Percentiles rank a stretch among this genome's conserved stretches.
phyloP scores from a whole-genome alignment of 768 basidiomycete genomes.

The Boletus sp. region DNA sequence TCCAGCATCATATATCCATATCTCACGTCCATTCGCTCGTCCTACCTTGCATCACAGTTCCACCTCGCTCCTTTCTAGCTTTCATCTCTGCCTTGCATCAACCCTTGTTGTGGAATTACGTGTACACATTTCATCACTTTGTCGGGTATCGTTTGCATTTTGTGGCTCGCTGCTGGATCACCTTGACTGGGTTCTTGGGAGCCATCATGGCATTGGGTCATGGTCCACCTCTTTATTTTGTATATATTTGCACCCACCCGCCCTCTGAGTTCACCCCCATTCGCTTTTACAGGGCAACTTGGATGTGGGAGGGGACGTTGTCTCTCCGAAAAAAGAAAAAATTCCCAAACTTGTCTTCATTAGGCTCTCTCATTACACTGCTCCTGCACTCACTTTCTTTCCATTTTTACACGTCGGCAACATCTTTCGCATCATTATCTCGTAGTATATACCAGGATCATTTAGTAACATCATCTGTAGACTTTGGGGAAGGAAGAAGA shows the following conservation, averaged over 20 bases:
- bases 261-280: neutral
- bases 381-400: conserved; percentile 1
- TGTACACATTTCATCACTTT: conserved; percentile 26
- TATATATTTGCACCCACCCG: conserved; percentile 16
- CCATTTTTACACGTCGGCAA: conserved; percentile 5
- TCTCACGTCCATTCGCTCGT: conserved; percentile 11
- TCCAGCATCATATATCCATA: neutral
- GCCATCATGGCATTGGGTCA: neutral
- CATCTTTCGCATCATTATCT: conserved; percentile 5
- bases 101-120: conserved; percentile 32
- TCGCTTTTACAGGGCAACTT: neutral
- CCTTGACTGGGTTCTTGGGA: neutral
- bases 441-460: conserved; percentile 18
- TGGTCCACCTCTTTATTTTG: conserved; percentile 16
- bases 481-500: conserved; percentile 12
- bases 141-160: conserved; percentile 14
- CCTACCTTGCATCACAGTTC: conserved; percentile 2
- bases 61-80: conserved; percentile 11
- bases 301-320: conserved; percentile 4
- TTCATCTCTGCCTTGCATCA: conserved; percentile 19
- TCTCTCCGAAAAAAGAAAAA: neutral
- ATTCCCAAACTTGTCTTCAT: neutral
- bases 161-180: conserved; percentile 1
- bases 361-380: neutral
- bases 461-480: conserved; percentile 25